Evolutionary conservation across 768 basidiomycete species (phyloP).

Genomic region (Trichaptum fuscoviolaceum): DNA sequence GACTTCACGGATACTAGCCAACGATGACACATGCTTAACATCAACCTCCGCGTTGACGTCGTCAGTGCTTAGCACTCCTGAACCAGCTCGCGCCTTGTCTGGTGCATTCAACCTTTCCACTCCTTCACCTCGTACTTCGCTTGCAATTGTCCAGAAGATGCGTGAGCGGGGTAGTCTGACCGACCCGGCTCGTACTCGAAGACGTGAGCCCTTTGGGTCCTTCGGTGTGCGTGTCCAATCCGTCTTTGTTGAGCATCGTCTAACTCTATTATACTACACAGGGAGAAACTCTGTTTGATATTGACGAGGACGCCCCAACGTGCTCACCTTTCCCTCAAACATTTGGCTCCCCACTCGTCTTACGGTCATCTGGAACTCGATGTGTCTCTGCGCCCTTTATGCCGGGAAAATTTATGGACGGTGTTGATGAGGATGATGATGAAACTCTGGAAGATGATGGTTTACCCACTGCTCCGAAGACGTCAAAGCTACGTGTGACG

Average conservation of each 20-base stretch:
- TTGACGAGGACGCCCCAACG: constrained; percentile 52
- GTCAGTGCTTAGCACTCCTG: not conserved
- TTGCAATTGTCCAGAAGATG: not conserved
- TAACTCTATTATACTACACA: constrained; percentile 26
- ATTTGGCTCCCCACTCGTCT: constrained; percentile 25
- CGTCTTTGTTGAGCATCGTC: constrained; percentile 3
- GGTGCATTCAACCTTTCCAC: not conserved
- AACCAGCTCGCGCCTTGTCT: not conserved
- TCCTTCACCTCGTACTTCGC: not conserved
- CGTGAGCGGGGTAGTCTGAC: constrained; percentile 49
- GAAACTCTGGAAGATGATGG: constrained; percentile 3
- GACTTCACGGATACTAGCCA: not conserved
- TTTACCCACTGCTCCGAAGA: not conserved
- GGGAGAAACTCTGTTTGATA: constrained; percentile 60
- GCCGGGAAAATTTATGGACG: not conserved
- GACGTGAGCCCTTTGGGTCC: constrained; percentile 31
- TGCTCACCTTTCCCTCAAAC: constrained; percentile 34
- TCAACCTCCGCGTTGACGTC: not conserved
- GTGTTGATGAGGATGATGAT: constrained; percentile 1
- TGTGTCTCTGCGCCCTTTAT: constrained; percentile 2
- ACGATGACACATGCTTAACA: not conserved
- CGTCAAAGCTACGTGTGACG: not conserved
- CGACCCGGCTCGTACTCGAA: constrained; percentile 55
- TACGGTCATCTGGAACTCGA: not conserved
- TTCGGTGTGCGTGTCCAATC: not conserved